Conservation (phyloP, 2,329 filamentous ascomycete genomes). For the Corinectria fuckeliana region DNA sequence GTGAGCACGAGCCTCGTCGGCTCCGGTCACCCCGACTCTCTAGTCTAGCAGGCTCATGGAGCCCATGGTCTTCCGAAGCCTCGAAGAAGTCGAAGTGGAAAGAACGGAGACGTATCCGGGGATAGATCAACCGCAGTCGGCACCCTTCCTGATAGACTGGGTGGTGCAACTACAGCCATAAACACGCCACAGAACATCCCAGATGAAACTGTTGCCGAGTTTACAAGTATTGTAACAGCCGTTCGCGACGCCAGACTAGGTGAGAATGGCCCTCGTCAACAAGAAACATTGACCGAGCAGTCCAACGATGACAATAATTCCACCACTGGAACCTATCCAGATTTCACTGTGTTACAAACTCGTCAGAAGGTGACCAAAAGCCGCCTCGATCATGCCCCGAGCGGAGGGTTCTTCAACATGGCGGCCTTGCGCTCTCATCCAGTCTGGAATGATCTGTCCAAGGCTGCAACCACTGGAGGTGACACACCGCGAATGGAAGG, state of each 20-base stretch:
- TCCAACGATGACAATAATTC: neutral
- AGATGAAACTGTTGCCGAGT: neutral
- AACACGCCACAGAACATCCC: neutral
- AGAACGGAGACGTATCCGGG: neutral
- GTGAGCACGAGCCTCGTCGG: conserved; percentile 22
- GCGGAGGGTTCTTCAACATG: conserved; percentile 23
- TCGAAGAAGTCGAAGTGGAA: conserved; percentile 1
- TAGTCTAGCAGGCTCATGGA: conserved; percentile 25
- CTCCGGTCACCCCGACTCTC: conserved; percentile 6
- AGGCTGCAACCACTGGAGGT: conserved; percentile 26
- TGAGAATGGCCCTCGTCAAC: neutral
- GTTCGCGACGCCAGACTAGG: neutral
- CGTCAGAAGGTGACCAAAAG: conserved; percentile 13
- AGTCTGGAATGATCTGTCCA: conserved; percentile 21
- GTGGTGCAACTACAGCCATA: neutral
- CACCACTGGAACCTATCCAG: neutral
- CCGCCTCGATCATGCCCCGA: conserved; percentile 17
- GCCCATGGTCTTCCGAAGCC: conserved; percentile 3
- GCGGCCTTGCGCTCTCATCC: conserved; percentile 5
- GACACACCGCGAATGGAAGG: conserved; percentile 12
- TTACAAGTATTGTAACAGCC: neutral
- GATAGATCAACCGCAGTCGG: neutral
- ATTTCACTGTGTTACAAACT: neutral
- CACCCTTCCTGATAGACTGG: neutral
- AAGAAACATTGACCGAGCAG: neutral